Base-by-base conservation (phyloP, 2,329 filamentous ascomycete genomes). In the Hymenoscyphus salicellus region DNA sequence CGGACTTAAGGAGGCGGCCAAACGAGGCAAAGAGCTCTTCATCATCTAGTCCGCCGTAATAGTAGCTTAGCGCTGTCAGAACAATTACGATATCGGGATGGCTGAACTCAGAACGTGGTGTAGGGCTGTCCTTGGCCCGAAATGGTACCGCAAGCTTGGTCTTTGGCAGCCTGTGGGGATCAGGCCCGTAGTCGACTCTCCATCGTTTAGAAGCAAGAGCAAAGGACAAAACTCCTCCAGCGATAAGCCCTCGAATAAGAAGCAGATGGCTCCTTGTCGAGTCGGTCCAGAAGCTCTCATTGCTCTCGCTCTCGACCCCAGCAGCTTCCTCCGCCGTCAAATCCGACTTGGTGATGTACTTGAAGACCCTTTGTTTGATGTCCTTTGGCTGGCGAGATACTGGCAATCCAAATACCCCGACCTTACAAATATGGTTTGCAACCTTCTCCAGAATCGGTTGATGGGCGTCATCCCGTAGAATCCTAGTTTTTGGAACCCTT, bases 161-260 rank as follows among this genome's bases (percentile, higher is more conserved):
- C 43, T 49, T 49, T 6, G n/a, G 43, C 7, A 49, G n/a, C 43
- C 43, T 49, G 43, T 49, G n/a, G 43, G 43, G 43, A 69, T 86
- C 81, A 0, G 84, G 77, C 0, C 89, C 88, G 65, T 87, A 91
- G 62, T 89, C 82, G 0, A 91, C 87, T 2, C 83, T 76, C 84
- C 85, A 91, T 1, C 87, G 77, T 69, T 90, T 90, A 16, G 82
- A 75, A 0, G 76, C 74, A 0, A 90, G 75, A 0, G 77, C 78
- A 64, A 87, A 88, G 0, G 69, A 69, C 0, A 91, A 69, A 0
- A 90, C 77, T 0, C 85, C 82, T 0, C 78, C 74, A 0, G 84
- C 83, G 8, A 91, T 73, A 0, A 91, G 77, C 0, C 88, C 82
- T 28, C 84, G 77, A 0, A 88, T 70, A 1, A 86, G 74, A 0